A percentile compares a stretch with the other conserved stretches of the same genome.
phyloP scores from a whole-genome alignment of 2,329 filamentous ascomycete species.

The Tolypocladium cylindrosporum region DNA sequence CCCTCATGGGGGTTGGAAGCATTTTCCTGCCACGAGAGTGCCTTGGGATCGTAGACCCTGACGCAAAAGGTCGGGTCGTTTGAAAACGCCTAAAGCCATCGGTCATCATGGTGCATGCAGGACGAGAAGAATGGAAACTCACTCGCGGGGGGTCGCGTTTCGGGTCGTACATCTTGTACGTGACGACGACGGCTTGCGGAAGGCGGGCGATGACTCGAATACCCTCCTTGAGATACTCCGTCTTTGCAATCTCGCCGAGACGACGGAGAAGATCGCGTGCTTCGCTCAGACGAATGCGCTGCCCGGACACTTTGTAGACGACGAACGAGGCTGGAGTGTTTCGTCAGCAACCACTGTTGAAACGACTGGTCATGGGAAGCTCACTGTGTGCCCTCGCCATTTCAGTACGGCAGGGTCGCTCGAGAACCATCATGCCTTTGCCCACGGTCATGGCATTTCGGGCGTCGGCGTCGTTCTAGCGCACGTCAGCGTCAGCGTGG shows the following conservation, averaged over 20 bases:
- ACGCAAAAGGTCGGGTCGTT: slow-evolving; percentile 9
- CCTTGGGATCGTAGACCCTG: slow-evolving; percentile 16
- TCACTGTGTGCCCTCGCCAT: slow-evolving; percentile 48
- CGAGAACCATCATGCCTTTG: slow-evolving; percentile 38
- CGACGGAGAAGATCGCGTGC: slow-evolving; percentile 29
- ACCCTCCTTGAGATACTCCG: slow-evolving; percentile 23
- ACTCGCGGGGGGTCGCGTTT: slow-evolving; percentile 38
- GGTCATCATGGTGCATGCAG: not conserved
- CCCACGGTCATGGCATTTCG: slow-evolving; percentile 35
- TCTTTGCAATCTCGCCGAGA: slow-evolving; percentile 33
- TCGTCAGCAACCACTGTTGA: slow-evolving; percentile 10
- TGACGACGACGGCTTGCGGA: slow-evolving; percentile 31
- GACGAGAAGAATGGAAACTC: slow-evolving; percentile 14
- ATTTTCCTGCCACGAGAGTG: slow-evolving; percentile 5
- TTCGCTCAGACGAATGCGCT: slow-evolving; percentile 29
- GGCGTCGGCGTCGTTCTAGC: slow-evolving; percentile 39
- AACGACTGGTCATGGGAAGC: slow-evolving; percentile 11
- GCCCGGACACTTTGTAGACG: slow-evolving; percentile 27
- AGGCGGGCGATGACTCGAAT: slow-evolving; percentile 23
- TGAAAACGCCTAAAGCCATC: slow-evolving; percentile 16
- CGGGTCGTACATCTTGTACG: slow-evolving; percentile 41
- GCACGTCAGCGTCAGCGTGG: not conserved
- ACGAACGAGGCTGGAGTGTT: slow-evolving; percentile 34
- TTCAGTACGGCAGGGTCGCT: slow-evolving; percentile 49
- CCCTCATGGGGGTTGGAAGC: not conserved